Evolutionary conservation across 129 eudicot species (phyloP).

Genomic region (Escallonia herrerae): DNA sequence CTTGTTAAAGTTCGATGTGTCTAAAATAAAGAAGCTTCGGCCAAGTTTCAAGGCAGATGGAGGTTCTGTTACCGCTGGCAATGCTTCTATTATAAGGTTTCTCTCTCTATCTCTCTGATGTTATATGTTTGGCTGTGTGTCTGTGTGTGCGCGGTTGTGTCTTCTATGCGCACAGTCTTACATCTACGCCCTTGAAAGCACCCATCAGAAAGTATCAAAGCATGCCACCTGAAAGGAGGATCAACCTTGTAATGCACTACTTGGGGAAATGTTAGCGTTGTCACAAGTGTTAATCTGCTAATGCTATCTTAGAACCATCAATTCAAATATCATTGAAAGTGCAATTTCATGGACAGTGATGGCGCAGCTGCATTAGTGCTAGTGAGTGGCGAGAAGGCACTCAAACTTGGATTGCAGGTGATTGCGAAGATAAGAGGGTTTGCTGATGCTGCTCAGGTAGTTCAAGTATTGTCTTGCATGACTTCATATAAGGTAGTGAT

Average conservation of each 20-base stretch:
- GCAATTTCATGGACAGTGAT: constrained; percentile 46
- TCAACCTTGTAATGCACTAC: neutral
- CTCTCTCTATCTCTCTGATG: constrained; percentile 5
- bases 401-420: constrained; percentile 64
- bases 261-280: neutral
- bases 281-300: too few relatives aligned
- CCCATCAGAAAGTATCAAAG: too few relatives aligned
- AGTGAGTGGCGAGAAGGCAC: constrained; percentile 86
- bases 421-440: constrained; percentile 75
- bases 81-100: constrained; percentile 87
- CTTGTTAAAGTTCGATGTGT: constrained; percentile 63
- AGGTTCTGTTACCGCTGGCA: constrained; percentile 96
- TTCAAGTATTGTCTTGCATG: neutral
- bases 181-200: too few relatives aligned
- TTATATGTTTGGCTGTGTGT: too few relatives aligned
- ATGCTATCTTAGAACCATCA: too few relatives aligned
- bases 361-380: constrained; percentile 96
- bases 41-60: constrained; percentile 85
- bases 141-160: too few relatives aligned
- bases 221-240: neutral
- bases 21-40: constrained; percentile 57
- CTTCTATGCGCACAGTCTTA: too few relatives aligned
- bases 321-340: neutral
- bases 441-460: constrained; percentile 96
- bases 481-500: too few relatives aligned